These are phyloP conservation scores for Paracoccidioides lutzii DNA, from an alignment of 2,329 filamentous ascomycete species.

Conservation along the genomic window DNA sequence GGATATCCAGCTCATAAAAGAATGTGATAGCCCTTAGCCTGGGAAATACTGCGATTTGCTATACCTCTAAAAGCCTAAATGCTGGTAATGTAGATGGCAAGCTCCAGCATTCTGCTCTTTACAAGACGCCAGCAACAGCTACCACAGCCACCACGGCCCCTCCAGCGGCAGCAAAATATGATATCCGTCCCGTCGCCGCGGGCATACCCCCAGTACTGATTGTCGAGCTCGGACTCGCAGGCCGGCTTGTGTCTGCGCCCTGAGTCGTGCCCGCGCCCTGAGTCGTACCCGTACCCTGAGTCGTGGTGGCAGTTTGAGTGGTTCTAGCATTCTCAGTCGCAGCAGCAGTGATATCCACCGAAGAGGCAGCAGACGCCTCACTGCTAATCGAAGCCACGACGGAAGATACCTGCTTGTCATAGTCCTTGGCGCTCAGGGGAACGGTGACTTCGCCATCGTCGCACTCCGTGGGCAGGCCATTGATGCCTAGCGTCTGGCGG, in stretches of 20 bases:
- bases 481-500: not conserved
- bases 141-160: not conserved
- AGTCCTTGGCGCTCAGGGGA: not conserved
- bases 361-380: not conserved
- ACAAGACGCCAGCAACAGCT: not conserved
- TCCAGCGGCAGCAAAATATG: not conserved
- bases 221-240: not conserved
- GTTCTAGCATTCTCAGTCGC: no score
- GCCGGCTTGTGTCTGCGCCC: not conserved
- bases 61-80: no score
- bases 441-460: not conserved
- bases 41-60: no score
- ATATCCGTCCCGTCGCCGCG: not conserved
- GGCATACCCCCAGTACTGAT: not conserved
- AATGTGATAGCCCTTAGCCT: no score
- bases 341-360: not conserved
- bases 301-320: not conserved
- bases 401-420: not conserved
- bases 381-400: not conserved
- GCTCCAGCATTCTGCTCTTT: not conserved
- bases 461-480: not conserved
- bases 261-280: not conserved
- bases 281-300: not conserved
- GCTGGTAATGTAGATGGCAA: no score
- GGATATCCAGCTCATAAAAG: no score